Evolutionary conservation across 2,329 filamentous ascomycete genomes (phyloP).

Genomic region (Graphilbum fragrans): DNA sequence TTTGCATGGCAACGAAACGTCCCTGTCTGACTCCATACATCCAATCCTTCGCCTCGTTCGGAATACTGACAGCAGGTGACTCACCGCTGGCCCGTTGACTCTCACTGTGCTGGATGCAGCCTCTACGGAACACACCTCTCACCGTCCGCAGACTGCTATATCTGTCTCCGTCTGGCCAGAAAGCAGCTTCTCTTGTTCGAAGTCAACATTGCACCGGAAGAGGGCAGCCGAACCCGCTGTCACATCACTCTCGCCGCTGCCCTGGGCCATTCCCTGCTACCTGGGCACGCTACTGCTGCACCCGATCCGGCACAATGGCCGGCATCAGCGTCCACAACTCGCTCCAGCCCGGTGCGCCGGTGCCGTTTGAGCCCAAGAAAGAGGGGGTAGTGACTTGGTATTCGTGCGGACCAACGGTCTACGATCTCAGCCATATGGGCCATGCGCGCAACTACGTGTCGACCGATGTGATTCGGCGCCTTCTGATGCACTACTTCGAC

Average conservation of each 20-base stretch:
- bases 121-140: not conserved
- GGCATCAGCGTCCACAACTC: conserved; percentile 66
- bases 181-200: not conserved
- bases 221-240: too few species aligned
- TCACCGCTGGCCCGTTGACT: too few species aligned
- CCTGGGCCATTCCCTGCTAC: too few species aligned
- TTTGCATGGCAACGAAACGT: too few species aligned
- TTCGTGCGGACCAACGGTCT: conserved; percentile 29
- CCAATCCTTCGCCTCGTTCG: too few species aligned
- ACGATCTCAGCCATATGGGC: conserved; percentile 63
- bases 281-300: not conserved
- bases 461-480: conserved; percentile 61
- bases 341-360: conserved; percentile 57
- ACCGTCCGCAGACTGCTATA: not conserved
- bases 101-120: not conserved
- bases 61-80: too few species aligned
- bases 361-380: conserved; percentile 18
- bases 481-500: conserved; percentile 58
- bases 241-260: too few species aligned
- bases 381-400: conserved; percentile 12
- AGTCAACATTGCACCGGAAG: too few species aligned
- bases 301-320: conserved; percentile 1
- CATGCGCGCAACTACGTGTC: conserved; percentile 69
- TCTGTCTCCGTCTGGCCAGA: not conserved
- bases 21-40: too few species aligned